Conservation (phyloP, 208 protist genomes). For the Trypanosoma grayi region DNA sequence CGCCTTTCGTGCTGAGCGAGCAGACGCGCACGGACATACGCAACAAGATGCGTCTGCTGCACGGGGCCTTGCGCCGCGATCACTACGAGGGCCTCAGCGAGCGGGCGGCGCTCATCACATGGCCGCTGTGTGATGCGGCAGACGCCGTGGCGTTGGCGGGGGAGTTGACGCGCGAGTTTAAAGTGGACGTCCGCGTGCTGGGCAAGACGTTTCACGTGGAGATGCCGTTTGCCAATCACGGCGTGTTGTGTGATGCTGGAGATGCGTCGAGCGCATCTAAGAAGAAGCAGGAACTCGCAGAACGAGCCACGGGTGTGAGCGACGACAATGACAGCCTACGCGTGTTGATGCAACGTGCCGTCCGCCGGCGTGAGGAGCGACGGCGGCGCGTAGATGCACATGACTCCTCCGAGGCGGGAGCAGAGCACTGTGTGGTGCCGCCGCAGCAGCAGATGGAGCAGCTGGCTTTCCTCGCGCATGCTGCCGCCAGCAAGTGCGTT, state of each 20-base stretch:
- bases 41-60: conserved; percentile 71
- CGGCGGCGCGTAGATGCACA: neutral
- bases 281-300: neutral
- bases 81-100: conserved; percentile 65
- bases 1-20: conserved; percentile 53
- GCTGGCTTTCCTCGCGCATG: conserved; percentile 68
- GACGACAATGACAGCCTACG: conserved; percentile 7
- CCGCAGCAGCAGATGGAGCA: conserved; percentile 27
- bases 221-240: neutral
- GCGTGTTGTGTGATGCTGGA: neutral
- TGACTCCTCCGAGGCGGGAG: neutral
- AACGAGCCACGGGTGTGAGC: too few species aligned
- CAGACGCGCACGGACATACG: conserved; percentile 51
- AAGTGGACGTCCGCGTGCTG: conserved; percentile 69
- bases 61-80: conserved; percentile 60
- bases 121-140: conserved; percentile 59
- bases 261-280: neutral
- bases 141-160: conserved; percentile 52
- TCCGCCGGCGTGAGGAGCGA: neutral
- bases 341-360: conserved; percentile 13
- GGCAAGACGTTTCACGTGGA: conserved; percentile 49
- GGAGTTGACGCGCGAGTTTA: conserved; percentile 59
- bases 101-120: conserved; percentile 68
- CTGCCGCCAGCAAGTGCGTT: conserved; percentile 55
- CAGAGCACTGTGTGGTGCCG: neutral